phyloP scores from a whole-genome alignment of 345 rosid species.

The Psidium friedrichsthalianum region DNA sequence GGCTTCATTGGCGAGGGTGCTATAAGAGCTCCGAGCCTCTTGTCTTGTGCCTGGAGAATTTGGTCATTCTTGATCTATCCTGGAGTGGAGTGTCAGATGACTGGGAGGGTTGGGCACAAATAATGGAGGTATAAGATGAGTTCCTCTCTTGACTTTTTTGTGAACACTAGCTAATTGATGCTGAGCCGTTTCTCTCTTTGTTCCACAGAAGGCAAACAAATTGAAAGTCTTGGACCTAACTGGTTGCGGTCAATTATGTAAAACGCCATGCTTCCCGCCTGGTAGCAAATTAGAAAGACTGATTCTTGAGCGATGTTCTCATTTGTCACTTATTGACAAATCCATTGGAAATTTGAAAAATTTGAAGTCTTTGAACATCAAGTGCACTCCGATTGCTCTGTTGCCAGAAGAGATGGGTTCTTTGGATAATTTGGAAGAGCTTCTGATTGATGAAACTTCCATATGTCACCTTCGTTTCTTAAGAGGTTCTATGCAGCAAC shows the following conservation, averaged over 20 bases:
- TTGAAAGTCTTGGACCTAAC: not conserved
- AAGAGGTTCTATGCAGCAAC: not conserved
- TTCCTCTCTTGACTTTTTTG: not conserved
- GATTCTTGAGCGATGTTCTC: not conserved
- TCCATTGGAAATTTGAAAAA: not conserved
- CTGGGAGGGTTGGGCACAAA: not conserved
- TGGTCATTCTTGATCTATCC: constrained; percentile 1
- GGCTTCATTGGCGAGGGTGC: constrained; percentile 5
- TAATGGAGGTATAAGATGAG: not conserved
- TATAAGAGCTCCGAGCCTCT: not conserved
- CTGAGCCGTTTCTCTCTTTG: not conserved
- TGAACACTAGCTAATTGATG: too few species aligned
- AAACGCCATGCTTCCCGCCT: not conserved
- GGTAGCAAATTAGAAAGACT: not conserved
- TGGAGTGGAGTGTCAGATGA: not conserved
- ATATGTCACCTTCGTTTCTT: not conserved
- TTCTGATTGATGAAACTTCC: not conserved
- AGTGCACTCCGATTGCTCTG: not conserved
- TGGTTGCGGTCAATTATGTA: not conserved
- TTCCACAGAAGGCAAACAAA: not conserved
- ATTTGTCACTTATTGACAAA: not conserved
- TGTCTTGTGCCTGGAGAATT: not conserved
- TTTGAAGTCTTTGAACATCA: constrained; percentile 2
- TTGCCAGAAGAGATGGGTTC: not conserved
- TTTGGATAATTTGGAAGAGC: not conserved